phyloP scores from a whole-genome alignment of 345 rosid species.

The Pugionium cornutum region DNA sequence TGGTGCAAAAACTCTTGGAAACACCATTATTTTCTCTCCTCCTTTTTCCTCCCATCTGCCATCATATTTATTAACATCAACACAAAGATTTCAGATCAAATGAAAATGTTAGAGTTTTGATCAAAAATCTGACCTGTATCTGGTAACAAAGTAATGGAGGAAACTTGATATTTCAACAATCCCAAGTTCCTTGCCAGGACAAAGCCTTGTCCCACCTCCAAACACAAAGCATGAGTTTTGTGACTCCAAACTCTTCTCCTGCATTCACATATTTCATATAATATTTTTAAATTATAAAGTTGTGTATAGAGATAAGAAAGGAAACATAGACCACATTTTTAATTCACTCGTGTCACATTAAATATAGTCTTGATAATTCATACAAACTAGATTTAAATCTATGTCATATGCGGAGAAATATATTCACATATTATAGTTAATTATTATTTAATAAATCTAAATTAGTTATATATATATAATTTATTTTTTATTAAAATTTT shows the following conservation, averaged over 20 bases:
- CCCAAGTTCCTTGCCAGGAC: constrained; percentile 96
- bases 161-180: constrained; percentile 84
- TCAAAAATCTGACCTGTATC: constrained; percentile 56
- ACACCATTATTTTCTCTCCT: constrained; percentile 63
- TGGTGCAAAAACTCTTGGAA: constrained; percentile 95
- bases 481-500: no score
- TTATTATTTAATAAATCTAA: no score
- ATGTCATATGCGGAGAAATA: no score
- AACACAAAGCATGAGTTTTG: constrained; percentile 60
- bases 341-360: no score
- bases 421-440: no score
- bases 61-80: not conserved
- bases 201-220: constrained; percentile 88
- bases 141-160: constrained; percentile 86
- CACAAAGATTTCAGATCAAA: not conserved
- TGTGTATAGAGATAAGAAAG: no score
- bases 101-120: constrained; percentile 23
- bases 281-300: no score
- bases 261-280: not conserved
- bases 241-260: constrained; percentile 67
- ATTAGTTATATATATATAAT: no score
- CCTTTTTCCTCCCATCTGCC: constrained; percentile 93
- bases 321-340: no score
- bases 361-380: no score
- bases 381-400: no score